phyloP scores from a whole-genome alignment of 202 grass and related monocot genomes.

The Panicum hallii region DNA sequence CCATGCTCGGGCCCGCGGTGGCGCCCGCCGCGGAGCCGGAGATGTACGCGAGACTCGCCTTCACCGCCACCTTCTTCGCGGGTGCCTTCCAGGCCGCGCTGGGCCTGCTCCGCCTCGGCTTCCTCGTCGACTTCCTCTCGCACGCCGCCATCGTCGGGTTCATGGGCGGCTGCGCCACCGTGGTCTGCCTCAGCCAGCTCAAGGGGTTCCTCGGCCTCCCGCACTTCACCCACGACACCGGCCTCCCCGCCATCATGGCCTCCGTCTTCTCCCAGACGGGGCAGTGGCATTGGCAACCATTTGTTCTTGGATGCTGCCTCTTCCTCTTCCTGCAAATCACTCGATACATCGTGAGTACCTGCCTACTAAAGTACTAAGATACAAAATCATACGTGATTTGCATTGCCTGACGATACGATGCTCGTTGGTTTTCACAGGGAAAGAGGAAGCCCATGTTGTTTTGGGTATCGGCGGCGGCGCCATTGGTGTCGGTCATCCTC shows the following conservation, averaged over 20 bases:
- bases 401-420: too few species aligned
- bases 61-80: constrained; percentile 84
- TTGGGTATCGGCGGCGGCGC: constrained; percentile 65
- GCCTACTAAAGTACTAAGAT: too few species aligned
- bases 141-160: constrained; percentile 73
- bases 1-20: constrained; percentile 55
- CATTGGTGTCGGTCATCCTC: constrained; percentile 58
- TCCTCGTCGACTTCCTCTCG: constrained; percentile 76
- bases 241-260: constrained; percentile 51
- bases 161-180: constrained; percentile 69
- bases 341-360: constrained; percentile 31
- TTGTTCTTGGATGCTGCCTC: constrained; percentile 56
- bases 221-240: constrained; percentile 60
- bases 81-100: constrained; percentile 66
- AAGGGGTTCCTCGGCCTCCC: constrained; percentile 66
- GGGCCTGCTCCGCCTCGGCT: constrained; percentile 69
- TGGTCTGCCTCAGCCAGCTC: constrained; percentile 67
- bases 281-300: constrained; percentile 19
- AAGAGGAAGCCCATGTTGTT: constrained; percentile 61
- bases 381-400: too few species aligned
- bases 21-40: constrained; percentile 44
- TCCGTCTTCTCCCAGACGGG: constrained; percentile 52
- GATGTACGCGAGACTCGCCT: constrained; percentile 58
- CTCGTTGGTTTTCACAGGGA: background rate
- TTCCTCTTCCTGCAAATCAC: constrained; percentile 60